phyloP scores from a whole-genome alignment of 1,139 yeast species.

The Geotrichum citri-aurantii region DNA sequence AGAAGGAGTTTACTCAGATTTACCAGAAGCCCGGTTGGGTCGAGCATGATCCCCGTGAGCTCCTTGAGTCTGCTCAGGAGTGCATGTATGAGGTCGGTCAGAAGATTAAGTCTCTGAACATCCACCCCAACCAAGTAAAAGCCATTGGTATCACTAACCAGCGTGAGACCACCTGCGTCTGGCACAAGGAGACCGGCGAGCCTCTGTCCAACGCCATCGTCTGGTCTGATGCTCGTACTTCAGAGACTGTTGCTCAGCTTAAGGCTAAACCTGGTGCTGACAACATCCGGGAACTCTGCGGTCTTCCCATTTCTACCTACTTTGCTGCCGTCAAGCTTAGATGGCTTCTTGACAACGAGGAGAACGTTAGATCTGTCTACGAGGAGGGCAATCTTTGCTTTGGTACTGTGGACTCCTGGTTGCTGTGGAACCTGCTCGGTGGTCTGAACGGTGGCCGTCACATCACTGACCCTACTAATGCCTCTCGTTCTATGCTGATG shows the following conservation, averaged over 20 bases:
- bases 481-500: slow-evolving; percentile 88
- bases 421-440: slow-evolving; percentile 76
- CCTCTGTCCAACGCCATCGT: slow-evolving; percentile 87
- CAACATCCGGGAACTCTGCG: slow-evolving; percentile 61
- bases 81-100: slow-evolving; percentile 37
- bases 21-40: slow-evolving; percentile 60
- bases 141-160: slow-evolving; percentile 84
- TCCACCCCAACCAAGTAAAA: slow-evolving; percentile 31
- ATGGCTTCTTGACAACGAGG: slow-evolving; percentile 83
- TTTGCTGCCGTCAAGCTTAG: slow-evolving; percentile 86
- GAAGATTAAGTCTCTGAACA: slow-evolving; percentile 32
- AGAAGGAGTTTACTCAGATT: slow-evolving; percentile 57
- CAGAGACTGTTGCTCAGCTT: slow-evolving; percentile 63
- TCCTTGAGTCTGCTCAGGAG: slow-evolving; percentile 60
- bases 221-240: slow-evolving; percentile 92
- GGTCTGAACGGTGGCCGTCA: slow-evolving; percentile 47
- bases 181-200: slow-evolving; percentile 79
- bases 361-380: slow-evolving; percentile 61
- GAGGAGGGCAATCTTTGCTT: slow-evolving; percentile 77
- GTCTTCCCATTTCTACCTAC: slow-evolving; percentile 85
- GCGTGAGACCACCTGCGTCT: slow-evolving; percentile 90
- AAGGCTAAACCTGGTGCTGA: slow-evolving; percentile 56
- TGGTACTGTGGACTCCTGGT: slow-evolving; percentile 95
- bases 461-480: slow-evolving; percentile 86
- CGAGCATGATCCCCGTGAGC: slow-evolving; percentile 86